A percentile compares a stretch with the other conserved stretches of the same genome.
These are phyloP conservation scores for Sordariomycetes sp. DNA, from an alignment of 2,329 filamentous ascomycete genomes.

Conservation along the genomic window DNA sequence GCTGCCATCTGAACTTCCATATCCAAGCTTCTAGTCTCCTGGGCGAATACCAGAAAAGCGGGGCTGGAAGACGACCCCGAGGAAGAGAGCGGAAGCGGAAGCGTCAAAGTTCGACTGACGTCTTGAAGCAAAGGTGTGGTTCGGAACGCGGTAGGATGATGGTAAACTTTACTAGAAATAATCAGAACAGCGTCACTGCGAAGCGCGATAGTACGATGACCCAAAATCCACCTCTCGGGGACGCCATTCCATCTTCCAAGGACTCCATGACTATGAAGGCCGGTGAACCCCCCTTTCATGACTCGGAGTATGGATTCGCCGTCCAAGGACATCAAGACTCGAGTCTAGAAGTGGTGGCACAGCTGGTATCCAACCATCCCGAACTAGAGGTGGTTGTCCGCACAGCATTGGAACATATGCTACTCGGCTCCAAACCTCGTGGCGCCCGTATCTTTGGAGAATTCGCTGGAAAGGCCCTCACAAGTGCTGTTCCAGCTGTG, in stretches of 20 bases:
- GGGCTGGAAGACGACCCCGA: not conserved
- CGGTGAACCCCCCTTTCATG: not conserved
- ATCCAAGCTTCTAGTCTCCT: not conserved
- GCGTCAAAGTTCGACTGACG: not conserved
- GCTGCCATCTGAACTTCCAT: not conserved
- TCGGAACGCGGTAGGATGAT: not conserved
- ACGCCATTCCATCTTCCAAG: not conserved
- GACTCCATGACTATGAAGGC: not conserved
- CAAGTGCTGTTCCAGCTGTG: not conserved
- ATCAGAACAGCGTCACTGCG: not conserved
- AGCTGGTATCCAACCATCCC: not conserved
- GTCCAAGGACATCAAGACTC: not conserved
- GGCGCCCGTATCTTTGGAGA: not conserved
- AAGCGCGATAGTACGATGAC: not conserved
- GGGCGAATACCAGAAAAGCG: not conserved
- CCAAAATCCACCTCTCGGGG: not conserved
- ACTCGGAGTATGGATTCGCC: not conserved
- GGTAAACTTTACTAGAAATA: not conserved
- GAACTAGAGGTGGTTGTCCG: not conserved
- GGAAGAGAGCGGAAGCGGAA: not conserved
- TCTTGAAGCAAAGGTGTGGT: not conserved
- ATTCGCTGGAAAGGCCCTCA: not conserved
- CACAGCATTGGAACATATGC: not conserved
- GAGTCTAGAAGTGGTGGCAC: not conserved
- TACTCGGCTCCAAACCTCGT: not conserved